Percentiles rank a stretch among this genome's conserved stretches.
phyloP scores from a whole-genome alignment of 192 early-diverging fungal genomes.

The Backusella australiensis region DNA sequence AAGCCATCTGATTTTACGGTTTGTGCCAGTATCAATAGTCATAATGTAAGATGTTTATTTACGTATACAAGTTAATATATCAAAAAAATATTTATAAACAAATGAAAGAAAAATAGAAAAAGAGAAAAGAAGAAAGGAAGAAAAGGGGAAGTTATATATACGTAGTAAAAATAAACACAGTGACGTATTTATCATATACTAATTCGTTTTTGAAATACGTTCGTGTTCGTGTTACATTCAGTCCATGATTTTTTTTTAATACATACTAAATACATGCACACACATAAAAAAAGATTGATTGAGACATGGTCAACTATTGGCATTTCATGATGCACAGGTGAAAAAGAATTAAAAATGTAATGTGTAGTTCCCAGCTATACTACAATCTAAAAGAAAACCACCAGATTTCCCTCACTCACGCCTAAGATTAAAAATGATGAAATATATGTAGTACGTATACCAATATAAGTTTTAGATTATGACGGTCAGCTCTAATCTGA shows the following conservation, averaged over 20 bases:
- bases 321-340: neutral
- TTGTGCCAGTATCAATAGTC: conserved; percentile 12
- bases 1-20: conserved; percentile 59
- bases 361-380: neutral
- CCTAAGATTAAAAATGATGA: neutral
- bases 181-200: neutral
- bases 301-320: neutral
- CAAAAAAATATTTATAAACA: neutral
- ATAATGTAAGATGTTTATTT: neutral
- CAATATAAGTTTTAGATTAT: no score
- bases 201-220: neutral
- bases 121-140: neutral
- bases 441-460: neutral
- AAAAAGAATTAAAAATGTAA: neutral
- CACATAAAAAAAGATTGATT: neutral
- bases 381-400: neutral
- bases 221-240: neutral
- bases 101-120: neutral
- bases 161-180: neutral
- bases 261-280: neutral
- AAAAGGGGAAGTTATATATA: neutral
- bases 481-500: no score
- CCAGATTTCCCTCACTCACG: neutral
- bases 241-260: neutral
- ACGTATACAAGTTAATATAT: neutral